phyloP scores from a whole-genome alignment of 176 grass and related monocot genomes.

The Coix lacrymajobi region DNA sequence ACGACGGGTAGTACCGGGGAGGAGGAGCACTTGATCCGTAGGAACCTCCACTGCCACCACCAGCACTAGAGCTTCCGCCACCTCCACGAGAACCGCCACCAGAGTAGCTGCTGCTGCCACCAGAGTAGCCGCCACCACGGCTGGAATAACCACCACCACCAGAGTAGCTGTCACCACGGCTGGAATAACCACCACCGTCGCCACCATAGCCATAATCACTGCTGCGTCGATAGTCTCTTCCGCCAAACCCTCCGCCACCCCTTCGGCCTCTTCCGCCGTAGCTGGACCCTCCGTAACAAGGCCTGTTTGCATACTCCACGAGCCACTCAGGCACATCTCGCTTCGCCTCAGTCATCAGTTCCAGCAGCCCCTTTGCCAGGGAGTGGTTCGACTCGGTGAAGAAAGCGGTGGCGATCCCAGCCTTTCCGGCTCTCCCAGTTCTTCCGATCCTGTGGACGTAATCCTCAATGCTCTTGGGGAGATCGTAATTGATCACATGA shows the following conservation, averaged over 20 bases:
- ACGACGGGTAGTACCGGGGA: constrained; percentile 26
- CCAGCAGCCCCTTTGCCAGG: constrained; percentile 50
- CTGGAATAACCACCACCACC: background rate
- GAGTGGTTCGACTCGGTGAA: constrained; percentile 48
- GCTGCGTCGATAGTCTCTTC: constrained; percentile 27
- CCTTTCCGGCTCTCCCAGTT: constrained; percentile 82
- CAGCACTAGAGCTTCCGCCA: constrained; percentile 7
- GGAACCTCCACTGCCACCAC: background rate
- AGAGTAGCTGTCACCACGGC: background rate
- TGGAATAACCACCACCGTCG: background rate
- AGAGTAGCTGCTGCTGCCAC: background rate
- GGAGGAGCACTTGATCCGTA: constrained; percentile 10
- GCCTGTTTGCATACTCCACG: constrained; percentile 29
- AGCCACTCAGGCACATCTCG: constrained; percentile 66
- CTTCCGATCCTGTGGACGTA: constrained; percentile 88
- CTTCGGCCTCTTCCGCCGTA: constrained; percentile 26
- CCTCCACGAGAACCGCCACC: background rate
- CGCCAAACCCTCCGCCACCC: constrained; percentile 17
- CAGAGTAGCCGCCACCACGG: background rate
- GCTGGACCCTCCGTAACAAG: constrained; percentile 28
- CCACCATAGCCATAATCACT: background rate
- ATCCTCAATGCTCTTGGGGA: constrained; percentile 68
- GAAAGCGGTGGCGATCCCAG: constrained; percentile 68
- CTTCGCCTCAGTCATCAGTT: constrained; percentile 62
- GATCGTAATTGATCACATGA: constrained; percentile 84